phyloP scores from a whole-genome alignment of 2,329 filamentous ascomycete species.

The Kalmusia sp. region DNA sequence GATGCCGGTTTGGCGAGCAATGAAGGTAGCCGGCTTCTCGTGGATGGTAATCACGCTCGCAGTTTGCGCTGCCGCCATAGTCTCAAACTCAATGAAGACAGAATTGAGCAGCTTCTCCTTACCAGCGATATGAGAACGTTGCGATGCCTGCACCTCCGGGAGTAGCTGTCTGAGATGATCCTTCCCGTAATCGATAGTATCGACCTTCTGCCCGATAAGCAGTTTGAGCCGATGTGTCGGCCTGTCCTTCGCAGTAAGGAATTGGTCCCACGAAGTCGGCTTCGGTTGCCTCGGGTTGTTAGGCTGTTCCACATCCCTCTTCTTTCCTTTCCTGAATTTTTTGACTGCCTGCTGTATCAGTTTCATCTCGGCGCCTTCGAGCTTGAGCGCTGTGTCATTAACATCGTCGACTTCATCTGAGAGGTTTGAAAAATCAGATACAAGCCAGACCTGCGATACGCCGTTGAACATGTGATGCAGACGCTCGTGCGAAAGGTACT shows the following conservation, averaged over 20 bases:
- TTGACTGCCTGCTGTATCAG: conserved; percentile 3
- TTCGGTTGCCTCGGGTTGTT: neutral
- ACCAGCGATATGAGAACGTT: conserved; percentile 5
- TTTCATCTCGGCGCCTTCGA: conserved; percentile 8
- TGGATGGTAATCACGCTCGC: neutral
- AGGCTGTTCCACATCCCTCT: neutral
- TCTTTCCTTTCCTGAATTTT: neutral
- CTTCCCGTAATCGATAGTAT: neutral
- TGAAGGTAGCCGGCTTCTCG: conserved; percentile 6
- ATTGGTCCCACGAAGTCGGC: neutral
- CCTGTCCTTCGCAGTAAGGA: neutral
- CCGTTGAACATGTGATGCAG: conserved; percentile 3
- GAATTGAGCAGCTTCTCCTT: conserved; percentile 4
- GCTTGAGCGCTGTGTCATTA: conserved; percentile 4
- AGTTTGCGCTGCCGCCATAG: conserved; percentile 4
- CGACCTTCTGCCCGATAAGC: conserved; percentile 1
- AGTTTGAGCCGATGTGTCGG: conserved; percentile 3
- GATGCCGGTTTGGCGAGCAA: conserved; percentile 4
- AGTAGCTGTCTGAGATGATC: neutral
- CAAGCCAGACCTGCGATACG: conserved; percentile 10
- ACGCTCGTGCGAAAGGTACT: conserved; percentile 4
- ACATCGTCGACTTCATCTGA: conserved; percentile 8
- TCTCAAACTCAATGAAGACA: conserved; percentile 6
- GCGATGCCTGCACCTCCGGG: conserved; percentile 1
- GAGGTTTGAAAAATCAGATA: conserved; percentile 2